A percentile compares a stretch with the other conserved stretches of the same genome.
Evolutionary conservation across 2,329 filamentous ascomycete genomes (phyloP).

Genomic region (Fonsecaea erecta): DNA sequence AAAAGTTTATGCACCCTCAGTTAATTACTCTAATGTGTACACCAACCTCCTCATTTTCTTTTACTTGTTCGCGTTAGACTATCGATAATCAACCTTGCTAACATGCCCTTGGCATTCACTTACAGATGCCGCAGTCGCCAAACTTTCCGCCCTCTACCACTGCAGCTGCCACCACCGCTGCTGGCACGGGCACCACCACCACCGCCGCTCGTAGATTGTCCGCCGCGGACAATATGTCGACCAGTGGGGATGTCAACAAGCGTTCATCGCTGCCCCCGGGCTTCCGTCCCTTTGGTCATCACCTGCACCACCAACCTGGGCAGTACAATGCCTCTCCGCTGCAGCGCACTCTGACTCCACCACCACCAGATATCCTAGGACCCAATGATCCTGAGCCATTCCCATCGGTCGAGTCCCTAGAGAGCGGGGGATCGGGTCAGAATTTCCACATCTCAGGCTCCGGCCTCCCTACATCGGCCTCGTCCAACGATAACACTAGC

Average conservation of each 20-base stretch:
- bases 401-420: constrained; percentile 84
- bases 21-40: constrained; percentile 40
- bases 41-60: constrained; percentile 39
- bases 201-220: constrained; percentile 44
- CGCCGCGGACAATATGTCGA: constrained; percentile 31
- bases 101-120: constrained; percentile 37
- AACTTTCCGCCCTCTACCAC: constrained; percentile 37
- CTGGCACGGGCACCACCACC: constrained; percentile 39
- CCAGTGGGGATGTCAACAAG: constrained; percentile 48
- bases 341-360: constrained; percentile 87
- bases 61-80: constrained; percentile 38
- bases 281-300: constrained; percentile 51
- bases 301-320: constrained; percentile 47
- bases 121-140: constrained; percentile 41
- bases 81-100: constrained; percentile 50
- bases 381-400: constrained; percentile 75
- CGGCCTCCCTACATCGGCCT: constrained; percentile 68
- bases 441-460: constrained; percentile 72
- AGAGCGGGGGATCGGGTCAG: constrained; percentile 60
- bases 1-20: constrained; percentile 40
- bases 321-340: constrained; percentile 84
- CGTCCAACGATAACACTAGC: constrained; percentile 64
- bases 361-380: constrained; percentile 64
- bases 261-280: constrained; percentile 66
- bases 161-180: constrained; percentile 15